Conservation (phyloP, 768 basidiomycete species). For the Neoboletus magnificus region DNA sequence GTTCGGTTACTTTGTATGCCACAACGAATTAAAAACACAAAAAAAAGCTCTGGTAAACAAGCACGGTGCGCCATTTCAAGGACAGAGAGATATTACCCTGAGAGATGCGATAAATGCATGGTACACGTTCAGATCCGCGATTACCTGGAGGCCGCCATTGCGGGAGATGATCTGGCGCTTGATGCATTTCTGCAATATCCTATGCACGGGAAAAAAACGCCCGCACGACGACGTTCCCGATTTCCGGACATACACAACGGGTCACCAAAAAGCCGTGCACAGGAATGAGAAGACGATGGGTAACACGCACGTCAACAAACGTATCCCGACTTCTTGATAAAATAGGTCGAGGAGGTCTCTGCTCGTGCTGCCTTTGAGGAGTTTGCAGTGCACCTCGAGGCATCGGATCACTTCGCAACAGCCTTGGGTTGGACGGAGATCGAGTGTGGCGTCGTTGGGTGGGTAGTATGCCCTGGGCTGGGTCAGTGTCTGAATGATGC, state of each 20-base stretch:
- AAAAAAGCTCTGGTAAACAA: neutral
- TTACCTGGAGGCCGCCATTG: slow-evolving; percentile 90
- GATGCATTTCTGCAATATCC: slow-evolving; percentile 90
- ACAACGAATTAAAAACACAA: neutral
- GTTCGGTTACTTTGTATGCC: slow-evolving; percentile 54
- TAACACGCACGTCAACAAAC: slow-evolving; percentile 68
- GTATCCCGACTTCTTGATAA: slow-evolving; percentile 94
- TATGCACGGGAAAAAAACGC: neutral
- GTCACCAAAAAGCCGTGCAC: neutral
- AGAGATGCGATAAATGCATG: slow-evolving; percentile 84
- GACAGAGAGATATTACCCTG: slow-evolving; percentile 48
- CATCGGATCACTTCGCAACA: slow-evolving; percentile 89
- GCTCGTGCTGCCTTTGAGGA: slow-evolving; percentile 90
- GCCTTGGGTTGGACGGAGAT: slow-evolving; percentile 81
- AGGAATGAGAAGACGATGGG: neutral
- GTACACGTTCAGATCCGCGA: slow-evolving; percentile 94
- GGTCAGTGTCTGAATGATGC: slow-evolving; percentile 82
- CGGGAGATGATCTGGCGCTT: slow-evolving; percentile 97
- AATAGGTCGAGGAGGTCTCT: slow-evolving; percentile 97
- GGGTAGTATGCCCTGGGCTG: slow-evolving; percentile 90
- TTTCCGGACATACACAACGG: neutral
- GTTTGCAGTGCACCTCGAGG: slow-evolving; percentile 84
- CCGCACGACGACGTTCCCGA: no score
- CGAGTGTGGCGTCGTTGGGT: slow-evolving; percentile 70
- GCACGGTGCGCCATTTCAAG: neutral